Percentiles rank a stretch among this genome's conserved stretches.
These are phyloP conservation scores for Hemisphaericaspora xylanilytica DNA, from an alignment of 1,139 yeast genomes.

Conservation along the genomic window DNA sequence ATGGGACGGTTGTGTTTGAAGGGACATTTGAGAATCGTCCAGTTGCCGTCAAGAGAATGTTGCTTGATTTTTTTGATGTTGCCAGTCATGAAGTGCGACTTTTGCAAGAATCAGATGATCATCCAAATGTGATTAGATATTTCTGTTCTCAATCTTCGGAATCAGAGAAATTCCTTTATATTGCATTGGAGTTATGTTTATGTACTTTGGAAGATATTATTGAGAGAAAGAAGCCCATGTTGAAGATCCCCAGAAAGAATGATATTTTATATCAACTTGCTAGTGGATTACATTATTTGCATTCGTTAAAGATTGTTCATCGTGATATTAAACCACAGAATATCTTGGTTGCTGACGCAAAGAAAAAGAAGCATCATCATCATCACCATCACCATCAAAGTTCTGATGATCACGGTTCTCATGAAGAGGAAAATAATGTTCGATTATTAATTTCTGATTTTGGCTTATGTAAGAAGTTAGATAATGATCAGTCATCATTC, in stretches of 20 bases:
- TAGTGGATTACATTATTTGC: conserved; percentile 82
- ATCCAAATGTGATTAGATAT: conserved; percentile 90
- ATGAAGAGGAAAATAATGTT: conserved; percentile 21
- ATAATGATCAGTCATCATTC: conserved; percentile 89
- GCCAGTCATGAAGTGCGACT: conserved; percentile 93
- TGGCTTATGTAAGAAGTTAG: conserved; percentile 90
- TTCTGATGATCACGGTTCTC: neutral
- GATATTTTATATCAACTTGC: conserved; percentile 75
- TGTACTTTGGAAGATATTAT: conserved; percentile 86
- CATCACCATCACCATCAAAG: conserved; percentile 1
- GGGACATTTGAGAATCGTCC: conserved; percentile 91
- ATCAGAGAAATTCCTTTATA: conserved; percentile 76
- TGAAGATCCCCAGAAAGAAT: conserved; percentile 24
- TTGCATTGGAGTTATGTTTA: conserved; percentile 88
- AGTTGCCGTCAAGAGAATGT: conserved; percentile 93
- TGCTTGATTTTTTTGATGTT: conserved; percentile 87
- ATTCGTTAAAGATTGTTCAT: conserved; percentile 88
- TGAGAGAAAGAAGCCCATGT: conserved; percentile 47
- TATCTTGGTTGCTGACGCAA: conserved; percentile 76
- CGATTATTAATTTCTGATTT: conserved; percentile 89
- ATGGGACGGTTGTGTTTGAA: conserved; percentile 90
- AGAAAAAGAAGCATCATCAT: conserved; percentile 13
- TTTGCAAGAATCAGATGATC: conserved; percentile 92
- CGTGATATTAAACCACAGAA: conserved; percentile 96
- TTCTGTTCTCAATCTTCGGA: conserved; percentile 82